phyloP scores from a whole-genome alignment of 179 eudicot genomes.

The Corrigiola litoralis region DNA sequence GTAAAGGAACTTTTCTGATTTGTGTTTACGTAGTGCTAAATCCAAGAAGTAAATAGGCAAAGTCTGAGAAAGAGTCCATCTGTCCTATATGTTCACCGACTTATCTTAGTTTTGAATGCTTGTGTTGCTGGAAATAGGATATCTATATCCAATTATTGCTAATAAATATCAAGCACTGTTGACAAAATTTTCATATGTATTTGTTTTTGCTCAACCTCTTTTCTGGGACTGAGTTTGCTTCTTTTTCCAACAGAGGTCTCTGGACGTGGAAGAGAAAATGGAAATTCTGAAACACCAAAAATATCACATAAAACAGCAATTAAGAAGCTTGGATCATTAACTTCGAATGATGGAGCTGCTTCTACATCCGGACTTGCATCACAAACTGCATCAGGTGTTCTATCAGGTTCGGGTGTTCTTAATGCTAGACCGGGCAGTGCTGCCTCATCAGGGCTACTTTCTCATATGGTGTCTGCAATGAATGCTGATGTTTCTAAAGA shows the following conservation, averaged over 20 bases:
- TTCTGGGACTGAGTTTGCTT: conserved; percentile 5
- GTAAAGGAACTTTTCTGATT: too few relatives aligned
- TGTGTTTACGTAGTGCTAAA: too few relatives aligned
- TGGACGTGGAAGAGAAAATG: conserved; percentile 78
- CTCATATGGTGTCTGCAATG: conserved; percentile 76
- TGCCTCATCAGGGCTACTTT: conserved; percentile 82
- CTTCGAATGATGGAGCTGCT: conserved; percentile 66
- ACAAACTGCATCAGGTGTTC: conserved; percentile 86
- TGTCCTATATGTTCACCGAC: too few relatives aligned
- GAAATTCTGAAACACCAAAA: conserved; percentile 56
- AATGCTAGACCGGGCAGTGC: conserved; percentile 96
- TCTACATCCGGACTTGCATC: conserved; percentile 82
- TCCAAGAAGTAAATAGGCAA: too few relatives aligned
- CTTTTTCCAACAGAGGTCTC: conserved; percentile 62
- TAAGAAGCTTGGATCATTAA: conserved; percentile 46
- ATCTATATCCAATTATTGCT: too few relatives aligned
- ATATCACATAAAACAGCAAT: conserved; percentile 43
- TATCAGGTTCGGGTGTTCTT: conserved; percentile 95
- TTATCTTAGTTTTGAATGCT: too few relatives aligned
- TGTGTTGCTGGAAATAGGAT: too few relatives aligned
- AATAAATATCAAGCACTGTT: too few relatives aligned
- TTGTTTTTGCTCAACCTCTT: not conserved
- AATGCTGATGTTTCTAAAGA: conserved; percentile 88
- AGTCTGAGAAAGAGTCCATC: too few relatives aligned
- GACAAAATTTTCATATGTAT: not conserved